Base-by-base conservation (phyloP, 345 rosid genomes). In the Acer saccharum region DNA sequence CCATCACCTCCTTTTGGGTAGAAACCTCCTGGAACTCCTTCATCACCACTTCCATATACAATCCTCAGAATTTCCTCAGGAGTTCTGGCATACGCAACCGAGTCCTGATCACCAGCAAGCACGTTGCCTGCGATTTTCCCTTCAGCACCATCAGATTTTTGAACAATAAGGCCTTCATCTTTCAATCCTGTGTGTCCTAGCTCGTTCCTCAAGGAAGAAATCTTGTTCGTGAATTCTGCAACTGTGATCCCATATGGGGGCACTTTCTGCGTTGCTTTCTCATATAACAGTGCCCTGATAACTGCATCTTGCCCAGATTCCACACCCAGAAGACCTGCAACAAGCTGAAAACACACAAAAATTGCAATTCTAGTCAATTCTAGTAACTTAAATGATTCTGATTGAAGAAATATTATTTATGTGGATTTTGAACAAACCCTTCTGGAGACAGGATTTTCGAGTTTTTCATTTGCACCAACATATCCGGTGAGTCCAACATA, bases 241-340 rank as follows among this genome's bases (percentile, higher is more conserved):
- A 89, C 90, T 2, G 86, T 79, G 27, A 80, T 72, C 50, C 73
- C 65, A 52, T 87, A 86, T 1, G 90, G 88, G 3, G 43, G 25
- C 61, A 90, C 94, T n/a, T 66, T 72, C 71, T 61, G 20, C 2
- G 1, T 0, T 0, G 86, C 87, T 11, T 58, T 68, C 71, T 86
- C 84, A 65, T 88, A 92, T 21, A 95, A 76, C 80, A 93, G 55
- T 71, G 86, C 78, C 73, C 95, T 68, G 62, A 95, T 91, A 7
- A 92, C 88, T 0, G 95, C 98, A 29, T 93, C 98, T 71, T 92
- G 98, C 7, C 97, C 98, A 0, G 97, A 84, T 81, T 93, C 91
- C 55, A 90, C 93, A 0, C 91, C 98, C 58, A 92, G 80, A 21
- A 91, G 95, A n/a, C 94, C 93, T 7, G 95, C 94, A 23, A 90